Evolutionary conservation across 495 filamentous ascomycete genomes (phyloP), one percentile per base, ranked within the genome.

Genomic region (Halenospora varia): DNA sequence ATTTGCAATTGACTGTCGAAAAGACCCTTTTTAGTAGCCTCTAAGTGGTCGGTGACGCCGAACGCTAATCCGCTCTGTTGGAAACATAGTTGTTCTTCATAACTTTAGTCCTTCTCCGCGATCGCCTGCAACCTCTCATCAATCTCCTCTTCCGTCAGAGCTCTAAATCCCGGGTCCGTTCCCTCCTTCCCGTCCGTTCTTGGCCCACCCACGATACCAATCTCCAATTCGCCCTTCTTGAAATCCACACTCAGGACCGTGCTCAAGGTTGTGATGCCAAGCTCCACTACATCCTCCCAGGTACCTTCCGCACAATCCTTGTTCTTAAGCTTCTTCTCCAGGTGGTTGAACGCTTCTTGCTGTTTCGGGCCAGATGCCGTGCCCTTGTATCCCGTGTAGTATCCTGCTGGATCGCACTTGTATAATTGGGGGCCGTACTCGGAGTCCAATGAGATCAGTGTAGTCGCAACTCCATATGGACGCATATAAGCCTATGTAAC

Each of bases 271-370:
- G 90, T 86, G 74, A 98, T 97, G 41, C 88, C 94, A 59, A 97
- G 79, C 76, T 98, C 94, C 55, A 98, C 93, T 35, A 98, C 94
- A 57, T 97, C 94, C 76, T 97, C 89, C 95, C 95, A 97, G 73
- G 76, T 87, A 57, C 94, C 94, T 8, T 90, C 85, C 25, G 94
- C 94, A 66, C 81, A 82, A 72, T 97, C 92, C 87, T 96, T 96
- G 85, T 96, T 96, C 84, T 97, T 97, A 75, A 98, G 85, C 82
- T 96, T 97, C 88, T 97, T 97, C 83, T 98, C 94, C 51, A 98
- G 79, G 68, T 92, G 87, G 71, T 97, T 98, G 68, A 96, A 83
- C 62, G 94, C 94, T 80, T 98, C 94, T 72, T 98, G 94, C 69
- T 96, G 90, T 76, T 98, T 98, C 48, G 94, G 94, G 3, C 94